phyloP scores from a whole-genome alignment of 1,284 basidiomycete species.

The Cryptococcus floricola region DNA sequence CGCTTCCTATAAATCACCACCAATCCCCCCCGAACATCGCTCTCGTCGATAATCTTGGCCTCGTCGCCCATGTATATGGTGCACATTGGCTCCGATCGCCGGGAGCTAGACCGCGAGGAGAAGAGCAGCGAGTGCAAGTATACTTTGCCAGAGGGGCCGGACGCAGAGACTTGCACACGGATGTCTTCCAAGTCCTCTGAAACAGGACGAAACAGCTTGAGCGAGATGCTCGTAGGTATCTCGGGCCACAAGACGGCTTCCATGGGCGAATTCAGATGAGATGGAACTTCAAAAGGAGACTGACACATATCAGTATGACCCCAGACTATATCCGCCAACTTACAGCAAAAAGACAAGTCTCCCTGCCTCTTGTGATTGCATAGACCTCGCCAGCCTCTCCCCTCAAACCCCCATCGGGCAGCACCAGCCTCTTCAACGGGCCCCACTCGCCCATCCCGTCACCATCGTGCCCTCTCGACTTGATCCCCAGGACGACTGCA shows the following conservation, averaged over 20 bases:
- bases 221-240: conserved; percentile 2
- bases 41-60: neutral
- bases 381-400: conserved; percentile 2
- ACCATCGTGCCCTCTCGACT: neutral
- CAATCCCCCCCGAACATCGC: neutral
- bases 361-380: conserved; percentile 9
- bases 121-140: conserved; percentile 7
- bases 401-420: conserved; percentile 2
- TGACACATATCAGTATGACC: neutral
- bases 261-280: conserved; percentile 5
- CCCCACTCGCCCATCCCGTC: conserved; percentile 8
- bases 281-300: conserved; percentile 11
- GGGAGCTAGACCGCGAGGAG: neutral
- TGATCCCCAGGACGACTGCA: conserved; percentile 16
- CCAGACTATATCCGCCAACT: neutral
- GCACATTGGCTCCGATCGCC: neutral
- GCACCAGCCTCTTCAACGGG: neutral
- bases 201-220: neutral
- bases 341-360: conserved; percentile 10
- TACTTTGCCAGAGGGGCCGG: conserved; percentile 5
- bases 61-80: neutral
- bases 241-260: conserved; percentile 9
- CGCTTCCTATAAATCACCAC: neutral
- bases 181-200: neutral
- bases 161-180: conserved; percentile 2